Base-by-base conservation (phyloP, 108 stramenopile genomes). In the Nannochloropsis gaditana region DNA sequence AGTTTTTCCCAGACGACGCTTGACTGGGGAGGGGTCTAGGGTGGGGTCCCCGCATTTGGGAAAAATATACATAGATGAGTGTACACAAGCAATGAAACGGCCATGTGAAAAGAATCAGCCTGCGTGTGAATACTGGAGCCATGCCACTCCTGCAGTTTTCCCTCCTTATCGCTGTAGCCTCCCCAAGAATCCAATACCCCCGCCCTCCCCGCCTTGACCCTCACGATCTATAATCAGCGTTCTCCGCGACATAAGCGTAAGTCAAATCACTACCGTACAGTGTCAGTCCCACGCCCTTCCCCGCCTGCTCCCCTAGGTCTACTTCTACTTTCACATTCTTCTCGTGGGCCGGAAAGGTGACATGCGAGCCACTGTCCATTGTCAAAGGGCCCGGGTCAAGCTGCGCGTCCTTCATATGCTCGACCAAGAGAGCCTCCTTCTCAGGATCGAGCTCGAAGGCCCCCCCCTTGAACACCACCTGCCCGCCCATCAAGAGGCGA, bases 221-320 rank as follows among this genome's bases (percentile, higher is more conserved):
- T 80, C 92, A 98, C 84, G 96, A 96, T 44, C 98, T 93, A 86
- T 99, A 99, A 85, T 97, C 98, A 41, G 97, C 98, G 90, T 99
- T 99, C 82, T 97, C 94, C 43, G 90, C 90, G 73, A 99, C 95
- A 83, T 99, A 99, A 89, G 96, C 96, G 59, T 93, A 89, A 44
- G 97, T 97, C 90, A 99, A 89, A 85, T 97, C 98, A 87, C 95
- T 95, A 50, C 98, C 98, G 47, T 94, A 86, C 17, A 97, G 94
- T 80, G 88, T 92, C 10, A 79, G 41, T 5, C 86, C 89, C 0
- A 91, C 93, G 80, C 85, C 45, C 21, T 91, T 91, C 41, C 92
- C 91, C 21, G 89, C 43, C 6, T n/a, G 91, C 41, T 87, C 89
- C 43, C 80, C 85, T 83, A 96, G 93, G 85, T 95, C 93, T 41